Percentiles rank a stretch among this genome's conserved stretches.
phyloP scores from a whole-genome alignment of 768 basidiomycete species.

The Leccinum obscurum region DNA sequence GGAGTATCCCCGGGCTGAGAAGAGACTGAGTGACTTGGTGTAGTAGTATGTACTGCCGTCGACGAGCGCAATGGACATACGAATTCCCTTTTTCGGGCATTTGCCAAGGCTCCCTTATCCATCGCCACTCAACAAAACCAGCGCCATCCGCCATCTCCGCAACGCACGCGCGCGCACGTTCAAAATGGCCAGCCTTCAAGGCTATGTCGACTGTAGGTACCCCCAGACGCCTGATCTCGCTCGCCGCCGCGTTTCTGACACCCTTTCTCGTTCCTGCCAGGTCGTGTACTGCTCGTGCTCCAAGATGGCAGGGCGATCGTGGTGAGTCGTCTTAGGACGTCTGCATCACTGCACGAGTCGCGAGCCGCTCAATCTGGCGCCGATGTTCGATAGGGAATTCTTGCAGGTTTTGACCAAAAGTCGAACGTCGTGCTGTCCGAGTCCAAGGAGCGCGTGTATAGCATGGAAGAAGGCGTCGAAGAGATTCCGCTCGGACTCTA shows the following conservation, averaged over 20 bases:
- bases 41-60: too few relatives aligned
- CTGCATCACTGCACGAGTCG: not conserved
- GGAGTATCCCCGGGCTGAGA: too few relatives aligned
- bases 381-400: slow-evolving; percentile 61
- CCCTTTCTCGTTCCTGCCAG: not conserved
- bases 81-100: not conserved
- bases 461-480: slow-evolving; percentile 88
- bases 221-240: not conserved
- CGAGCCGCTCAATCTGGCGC: not conserved
- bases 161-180: slow-evolving; percentile 19
- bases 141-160: slow-evolving; percentile 5
- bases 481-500: slow-evolving; percentile 94
- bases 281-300: not conserved
- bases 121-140: not conserved
- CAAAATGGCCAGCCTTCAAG: slow-evolving; percentile 63
- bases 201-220: slow-evolving; percentile 82
- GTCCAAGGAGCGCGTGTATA: slow-evolving; percentile 91
- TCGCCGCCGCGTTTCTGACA: not conserved
- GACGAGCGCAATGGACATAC: too few relatives aligned
- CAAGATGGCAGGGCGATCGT: slow-evolving; percentile 96
- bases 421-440: slow-evolving; percentile 96
- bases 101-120: not conserved
- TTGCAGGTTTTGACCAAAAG: slow-evolving; percentile 93
- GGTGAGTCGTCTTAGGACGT: slow-evolving; percentile 45
- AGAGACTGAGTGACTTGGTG: too few relatives aligned